Percentiles rank a stretch among this genome's conserved stretches.
These are phyloP conservation scores for Linum trigynum DNA, from an alignment of 345 rosid species.

Conservation along the genomic window DNA sequence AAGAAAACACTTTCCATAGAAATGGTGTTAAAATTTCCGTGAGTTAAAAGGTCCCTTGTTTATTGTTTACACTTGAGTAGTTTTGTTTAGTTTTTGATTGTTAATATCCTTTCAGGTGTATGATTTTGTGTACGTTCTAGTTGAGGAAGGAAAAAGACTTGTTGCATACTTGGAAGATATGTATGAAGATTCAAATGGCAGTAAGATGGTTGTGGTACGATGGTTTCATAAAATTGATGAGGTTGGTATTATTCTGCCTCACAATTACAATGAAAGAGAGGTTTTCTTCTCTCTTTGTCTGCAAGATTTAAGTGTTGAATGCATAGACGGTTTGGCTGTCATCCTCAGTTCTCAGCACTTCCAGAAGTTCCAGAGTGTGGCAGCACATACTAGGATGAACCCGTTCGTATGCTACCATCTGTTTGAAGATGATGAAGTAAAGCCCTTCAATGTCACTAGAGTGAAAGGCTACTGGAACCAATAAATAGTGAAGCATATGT, in stretches of 20 bases:
- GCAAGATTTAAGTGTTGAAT: slow-evolving; percentile 82
- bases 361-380: slow-evolving; percentile 36
- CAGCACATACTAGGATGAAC: slow-evolving; percentile 21
- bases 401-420: slow-evolving; percentile 53
- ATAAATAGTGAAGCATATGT: slow-evolving; percentile 37
- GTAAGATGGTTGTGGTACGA: slow-evolving; percentile 64
- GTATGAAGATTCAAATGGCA: slow-evolving; percentile 63
- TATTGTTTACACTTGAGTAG: background rate
- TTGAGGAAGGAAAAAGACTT: slow-evolving; percentile 59
- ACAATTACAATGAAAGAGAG: slow-evolving; percentile 61
- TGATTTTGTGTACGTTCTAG: slow-evolving; percentile 64
- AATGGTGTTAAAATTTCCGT: slow-evolving; percentile 63
- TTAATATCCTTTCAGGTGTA: slow-evolving; percentile 42
- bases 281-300: slow-evolving; percentile 72
- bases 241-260: slow-evolving; percentile 58
- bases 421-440: slow-evolving; percentile 45
- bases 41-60: slow-evolving; percentile 18
- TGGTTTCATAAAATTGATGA: slow-evolving; percentile 95
- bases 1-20: slow-evolving; percentile 47
- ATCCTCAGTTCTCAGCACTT: slow-evolving; percentile 70
- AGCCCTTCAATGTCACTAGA: slow-evolving; percentile 59
- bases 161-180: slow-evolving; percentile 78
- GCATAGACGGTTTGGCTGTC: slow-evolving; percentile 81
- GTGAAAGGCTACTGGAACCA: slow-evolving; percentile 78
- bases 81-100: background rate